A percentile compares a stretch with the other conserved stretches of the same genome.
phyloP scores from a whole-genome alignment of 2,329 filamentous ascomycete genomes.

The Juglanconis sp. region DNA sequence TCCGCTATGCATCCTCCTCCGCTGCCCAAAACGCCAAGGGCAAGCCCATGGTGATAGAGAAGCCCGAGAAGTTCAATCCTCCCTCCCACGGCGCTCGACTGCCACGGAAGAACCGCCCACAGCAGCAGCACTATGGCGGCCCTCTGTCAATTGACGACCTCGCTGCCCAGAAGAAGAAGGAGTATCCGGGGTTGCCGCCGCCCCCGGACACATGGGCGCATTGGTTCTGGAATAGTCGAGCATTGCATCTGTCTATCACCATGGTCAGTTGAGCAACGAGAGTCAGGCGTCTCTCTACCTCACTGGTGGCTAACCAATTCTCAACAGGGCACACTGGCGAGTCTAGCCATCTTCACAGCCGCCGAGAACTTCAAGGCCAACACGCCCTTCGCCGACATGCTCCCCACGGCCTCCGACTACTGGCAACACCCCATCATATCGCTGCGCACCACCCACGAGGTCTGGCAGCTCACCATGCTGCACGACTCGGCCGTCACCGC shows the following conservation, averaged over 20 bases:
- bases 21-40: constrained; percentile 34
- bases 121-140: constrained; percentile 73
- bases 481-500: constrained; percentile 66
- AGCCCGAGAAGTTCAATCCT: constrained; percentile 85
- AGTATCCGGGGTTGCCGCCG: constrained; percentile 89
- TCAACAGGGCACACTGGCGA: constrained; percentile 59
- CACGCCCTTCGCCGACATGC: constrained; percentile 75
- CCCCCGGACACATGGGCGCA: constrained; percentile 77
- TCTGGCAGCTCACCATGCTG: constrained; percentile 73
- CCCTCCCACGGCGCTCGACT: constrained; percentile 81
- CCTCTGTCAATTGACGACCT: constrained; percentile 63
- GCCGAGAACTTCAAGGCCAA: constrained; percentile 73
- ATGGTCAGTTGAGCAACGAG: constrained; percentile 52
- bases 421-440: constrained; percentile 68
- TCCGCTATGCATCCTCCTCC: constrained; percentile 26
- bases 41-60: constrained; percentile 69
- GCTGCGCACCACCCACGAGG: constrained; percentile 61
- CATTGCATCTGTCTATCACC: constrained; percentile 78
- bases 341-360: constrained; percentile 70
- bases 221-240: constrained; percentile 76
- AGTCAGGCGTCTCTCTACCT: not conserved
- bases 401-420: constrained; percentile 69
- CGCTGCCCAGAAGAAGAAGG: constrained; percentile 61
- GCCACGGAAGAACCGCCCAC: constrained; percentile 48
- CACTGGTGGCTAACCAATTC: not conserved